These are phyloP conservation scores for Porosira glacialis DNA, from an alignment of 352 stramenopile genomes.

Conservation along the genomic window DNA sequence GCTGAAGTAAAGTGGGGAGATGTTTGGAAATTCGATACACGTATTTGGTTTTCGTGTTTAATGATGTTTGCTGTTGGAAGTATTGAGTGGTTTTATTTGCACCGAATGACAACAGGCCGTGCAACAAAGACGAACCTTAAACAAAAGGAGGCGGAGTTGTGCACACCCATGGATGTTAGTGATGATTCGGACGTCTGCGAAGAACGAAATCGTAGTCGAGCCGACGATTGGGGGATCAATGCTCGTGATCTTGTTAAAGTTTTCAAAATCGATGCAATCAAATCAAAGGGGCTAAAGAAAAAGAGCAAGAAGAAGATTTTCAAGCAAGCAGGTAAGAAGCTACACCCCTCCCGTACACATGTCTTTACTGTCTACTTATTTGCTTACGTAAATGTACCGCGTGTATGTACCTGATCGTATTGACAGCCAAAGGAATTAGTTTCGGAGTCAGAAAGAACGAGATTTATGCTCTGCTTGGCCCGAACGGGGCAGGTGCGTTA, in stretches of 20 bases:
- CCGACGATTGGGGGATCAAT: constrained; percentile 36
- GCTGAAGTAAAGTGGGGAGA: constrained; percentile 18
- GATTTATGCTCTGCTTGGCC: constrained; percentile 87
- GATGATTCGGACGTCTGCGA: not conserved
- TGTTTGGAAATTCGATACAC: constrained; percentile 38
- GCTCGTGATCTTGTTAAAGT: constrained; percentile 38
- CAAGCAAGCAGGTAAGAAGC: too few species aligned
- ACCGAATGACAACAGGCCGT: constrained; percentile 27
- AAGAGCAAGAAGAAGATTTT: constrained; percentile 32
- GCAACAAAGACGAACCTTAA: constrained; percentile 20
- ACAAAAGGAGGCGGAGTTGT: not conserved
- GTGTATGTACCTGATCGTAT: too few species aligned
- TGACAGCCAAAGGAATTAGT: constrained; percentile 73
- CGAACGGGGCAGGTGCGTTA: constrained; percentile 90
- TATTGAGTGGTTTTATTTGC: constrained; percentile 36
- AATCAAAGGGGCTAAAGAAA: constrained; percentile 6
- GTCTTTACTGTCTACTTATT: too few species aligned
- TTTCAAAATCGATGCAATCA: constrained; percentile 18
- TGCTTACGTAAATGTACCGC: too few species aligned
- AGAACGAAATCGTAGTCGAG: constrained; percentile 12
- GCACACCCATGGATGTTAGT: not conserved
- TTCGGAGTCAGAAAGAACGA: constrained; percentile 86
- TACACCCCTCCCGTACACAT: too few species aligned
- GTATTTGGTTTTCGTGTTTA: constrained; percentile 32
- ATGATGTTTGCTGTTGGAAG: constrained; percentile 36